Evolutionary conservation across 1,284 basidiomycete species (phyloP), one percentile per base, ranked within the genome.

Genomic region (Thelephora terrestris): DNA sequence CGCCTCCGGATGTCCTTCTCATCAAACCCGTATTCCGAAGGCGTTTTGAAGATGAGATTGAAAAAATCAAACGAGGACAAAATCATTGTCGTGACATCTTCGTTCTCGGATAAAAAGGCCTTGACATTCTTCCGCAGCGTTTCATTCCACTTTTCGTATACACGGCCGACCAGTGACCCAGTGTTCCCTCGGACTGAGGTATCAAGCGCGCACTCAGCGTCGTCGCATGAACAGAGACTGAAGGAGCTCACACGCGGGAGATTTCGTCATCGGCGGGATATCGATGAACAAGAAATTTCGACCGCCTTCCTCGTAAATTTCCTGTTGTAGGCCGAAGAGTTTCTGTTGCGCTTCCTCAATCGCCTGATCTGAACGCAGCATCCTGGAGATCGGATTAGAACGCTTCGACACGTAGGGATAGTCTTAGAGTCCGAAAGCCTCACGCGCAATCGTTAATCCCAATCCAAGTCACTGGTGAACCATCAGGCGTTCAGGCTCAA

Each of bases 371-470:
- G 32, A 18, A 23, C 7, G n/a, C 10, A 27, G 39, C 32, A 27
- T 47, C 40, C 34, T 52, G 10, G 44, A 17, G 17, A 16, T 4
- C 10, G 9, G 10, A 6, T 47, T 17, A 47, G 23, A 27, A 25
- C 23, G 5, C 23, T 23, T 14, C 37, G 27, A 29, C 4, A 10
- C 3, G 4, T 20, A 21, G 14, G 48, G 23, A 52, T 32, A 14
- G n/a, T n/a, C 70, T 49, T 57, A 12, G 4, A 14, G 12, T 32
- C 29, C 14, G 29, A 32, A 12, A 32, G 29, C 29, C 29, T 32
- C 29, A 78, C 74, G 65, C 75, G 64, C 74, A 74, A 58, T 82
- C 79, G 53, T 83, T 82, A 47, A 81, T 79, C 0, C 80, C 79
- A 50, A 80, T 63, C 78, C 78, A 83, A 6, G 73, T 77, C 16